These are phyloP conservation scores for Serendipita vermifera DNA, from an alignment of 768 basidiomycete genomes.

Conservation along the genomic window DNA sequence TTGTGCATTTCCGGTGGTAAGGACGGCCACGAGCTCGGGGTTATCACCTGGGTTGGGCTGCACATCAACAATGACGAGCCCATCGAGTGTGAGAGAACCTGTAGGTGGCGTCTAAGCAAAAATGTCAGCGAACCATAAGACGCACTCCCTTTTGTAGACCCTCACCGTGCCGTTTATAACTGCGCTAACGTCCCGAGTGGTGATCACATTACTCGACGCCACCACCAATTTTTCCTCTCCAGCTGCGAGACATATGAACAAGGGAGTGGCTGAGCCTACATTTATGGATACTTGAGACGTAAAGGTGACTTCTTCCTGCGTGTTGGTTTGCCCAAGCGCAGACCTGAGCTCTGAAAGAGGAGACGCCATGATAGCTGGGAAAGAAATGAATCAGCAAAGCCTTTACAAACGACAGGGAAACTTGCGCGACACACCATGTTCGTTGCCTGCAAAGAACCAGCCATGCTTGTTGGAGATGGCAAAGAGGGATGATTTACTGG, in stretches of 20 bases:
- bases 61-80: conserved; percentile 4
- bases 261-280: neutral
- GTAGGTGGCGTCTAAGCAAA: neutral
- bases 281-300: neutral
- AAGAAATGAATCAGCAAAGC: too few relatives aligned
- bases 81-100: neutral
- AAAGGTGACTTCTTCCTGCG: neutral
- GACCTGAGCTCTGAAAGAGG: neutral
- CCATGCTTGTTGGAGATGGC: conserved; percentile 3
- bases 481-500: neutral
- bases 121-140: too few relatives aligned
- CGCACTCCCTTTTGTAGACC: too few relatives aligned
- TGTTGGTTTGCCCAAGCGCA: neutral
- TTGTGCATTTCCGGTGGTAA: conserved; percentile 11
- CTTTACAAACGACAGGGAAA: too few relatives aligned
- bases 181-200: neutral
- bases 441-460: conserved; percentile 5
- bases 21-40: conserved; percentile 15
- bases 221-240: neutral
- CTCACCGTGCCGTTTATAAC: neutral
- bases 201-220: neutral
- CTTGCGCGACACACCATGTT: neutral
- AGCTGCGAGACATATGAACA: neutral
- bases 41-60: conserved; percentile 15
- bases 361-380: conserved; percentile 2